phyloP scores from a whole-genome alignment of 495 filamentous ascomycete species.

The Penicillium egyptiacum region DNA sequence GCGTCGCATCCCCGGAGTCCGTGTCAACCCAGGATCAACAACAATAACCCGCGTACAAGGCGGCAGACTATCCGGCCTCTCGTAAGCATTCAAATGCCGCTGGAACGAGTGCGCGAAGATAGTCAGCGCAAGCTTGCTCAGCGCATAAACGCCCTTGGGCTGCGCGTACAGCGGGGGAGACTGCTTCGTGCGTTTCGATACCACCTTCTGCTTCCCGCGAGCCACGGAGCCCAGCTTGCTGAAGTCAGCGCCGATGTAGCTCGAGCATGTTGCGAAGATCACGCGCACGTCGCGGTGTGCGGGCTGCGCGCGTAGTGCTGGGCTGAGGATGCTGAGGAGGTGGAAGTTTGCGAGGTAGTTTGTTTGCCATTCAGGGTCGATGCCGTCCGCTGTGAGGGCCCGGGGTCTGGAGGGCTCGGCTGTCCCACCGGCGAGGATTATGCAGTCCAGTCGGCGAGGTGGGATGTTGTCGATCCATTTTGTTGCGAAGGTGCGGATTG shows the following conservation, averaged over 20 bases:
- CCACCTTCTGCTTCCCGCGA: slow-evolving; percentile 26
- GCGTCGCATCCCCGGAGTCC: slow-evolving; percentile 82
- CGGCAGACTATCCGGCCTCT: slow-evolving; percentile 77
- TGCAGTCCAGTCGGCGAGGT: slow-evolving; percentile 86
- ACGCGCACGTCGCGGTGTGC: slow-evolving; percentile 90
- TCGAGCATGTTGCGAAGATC: slow-evolving; percentile 80
- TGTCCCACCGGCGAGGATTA: slow-evolving; percentile 81
- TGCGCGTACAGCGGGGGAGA: slow-evolving; percentile 14
- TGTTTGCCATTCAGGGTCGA: slow-evolving; percentile 88
- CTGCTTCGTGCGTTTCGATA: slow-evolving; percentile 25
- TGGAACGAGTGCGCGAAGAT: slow-evolving; percentile 85
- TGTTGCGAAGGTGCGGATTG: slow-evolving; percentile 91
- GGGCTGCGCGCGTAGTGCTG: slow-evolving; percentile 84
- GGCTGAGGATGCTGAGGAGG: slow-evolving; percentile 83
- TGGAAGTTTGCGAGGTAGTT: slow-evolving; percentile 98
- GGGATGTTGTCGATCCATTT: slow-evolving; percentile 97
- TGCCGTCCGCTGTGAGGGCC: slow-evolving; percentile 65
- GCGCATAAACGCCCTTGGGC: slow-evolving; percentile 59
- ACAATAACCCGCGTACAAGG: slow-evolving; percentile 77
- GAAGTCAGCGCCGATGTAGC: slow-evolving; percentile 71
- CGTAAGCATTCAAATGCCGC: slow-evolving; percentile 78
- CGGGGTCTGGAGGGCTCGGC: slow-evolving; percentile 57
- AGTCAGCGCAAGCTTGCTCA: slow-evolving; percentile 88
- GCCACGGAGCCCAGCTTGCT: slow-evolving; percentile 48
- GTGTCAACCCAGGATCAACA: slow-evolving; percentile 78